Evolutionary conservation across 2,329 filamentous ascomycete species (phyloP), one percentile per base, ranked within the genome.

Genomic region (Didymella glomerata): DNA sequence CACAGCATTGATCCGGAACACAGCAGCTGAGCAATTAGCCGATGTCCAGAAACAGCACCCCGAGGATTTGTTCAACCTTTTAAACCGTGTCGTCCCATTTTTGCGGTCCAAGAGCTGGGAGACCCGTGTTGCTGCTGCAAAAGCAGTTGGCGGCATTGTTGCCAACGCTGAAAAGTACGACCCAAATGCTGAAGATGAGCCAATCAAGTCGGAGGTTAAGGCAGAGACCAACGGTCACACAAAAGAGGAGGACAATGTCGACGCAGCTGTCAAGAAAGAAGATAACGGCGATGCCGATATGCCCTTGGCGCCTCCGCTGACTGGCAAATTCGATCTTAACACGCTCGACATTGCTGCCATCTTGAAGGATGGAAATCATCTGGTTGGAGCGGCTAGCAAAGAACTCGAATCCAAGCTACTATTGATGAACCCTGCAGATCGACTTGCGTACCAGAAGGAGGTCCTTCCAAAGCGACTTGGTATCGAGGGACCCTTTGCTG

Each of bases 11-110:
- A 98, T 99, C 75, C 90, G 96, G 68, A 96, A 97, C 75, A 99
- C 95, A 63, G 96, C 95, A 63, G 95, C 96, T 62, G 93, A 96
- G 74, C 95, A 99, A 80, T 85, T 99, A 64, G 95, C 93, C 62
- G 95, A 99, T 79, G 95, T 97, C 78, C 96, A 99, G 79, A 98
- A 97, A 76, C 91, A 95, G 77, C 95, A 98, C 71, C 95, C 95
- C 0, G 94, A 99, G 79, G 96, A 99, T 77, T 83, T 99, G 1
- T 98, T 98, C 80, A 97, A 98, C 74, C 85, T 99, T 7, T 85
- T 99, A 13, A 94, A 92, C 28, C 86, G 94, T 61, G 93, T 99
- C 30, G 89, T 99, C n/a, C 94, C 95, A 1, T 99, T 97, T 77
- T 84, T 99, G 28, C 88, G 92, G 58, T 94, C 95, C 68, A 97